phyloP scores from a whole-genome alignment of 208 protist species.

The Leishmania arabica region DNA sequence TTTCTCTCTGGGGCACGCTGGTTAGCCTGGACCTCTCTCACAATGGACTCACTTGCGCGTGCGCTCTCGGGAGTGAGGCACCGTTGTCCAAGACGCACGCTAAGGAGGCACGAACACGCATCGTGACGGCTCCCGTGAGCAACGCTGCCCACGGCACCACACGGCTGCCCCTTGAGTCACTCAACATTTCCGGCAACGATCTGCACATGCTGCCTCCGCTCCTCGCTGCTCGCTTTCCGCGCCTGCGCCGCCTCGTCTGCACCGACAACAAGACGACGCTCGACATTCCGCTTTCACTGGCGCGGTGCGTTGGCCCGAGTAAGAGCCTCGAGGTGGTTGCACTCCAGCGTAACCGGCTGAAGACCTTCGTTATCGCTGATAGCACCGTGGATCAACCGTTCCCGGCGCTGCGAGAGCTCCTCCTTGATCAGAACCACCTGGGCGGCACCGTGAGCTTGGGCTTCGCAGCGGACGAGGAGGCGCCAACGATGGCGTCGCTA shows the following conservation, averaged over 20 bases:
- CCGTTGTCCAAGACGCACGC: constrained; percentile 1
- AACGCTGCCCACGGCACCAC: neutral
- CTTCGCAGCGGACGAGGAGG: neutral
- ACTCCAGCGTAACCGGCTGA: constrained; percentile 19
- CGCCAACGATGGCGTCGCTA: constrained; percentile 23
- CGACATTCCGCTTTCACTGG: constrained; percentile 22
- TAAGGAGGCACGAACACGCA: neutral
- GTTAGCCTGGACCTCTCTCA: constrained; percentile 38
- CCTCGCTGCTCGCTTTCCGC: constrained; percentile 33
- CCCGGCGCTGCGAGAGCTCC: constrained; percentile 36
- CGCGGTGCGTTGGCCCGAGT: constrained; percentile 25
- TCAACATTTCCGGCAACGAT: constrained; percentile 42
- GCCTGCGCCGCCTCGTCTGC: constrained; percentile 39
- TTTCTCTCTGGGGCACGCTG: constrained; percentile 34
- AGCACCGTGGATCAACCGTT: constrained; percentile 12
- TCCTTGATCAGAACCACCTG: constrained; percentile 42
- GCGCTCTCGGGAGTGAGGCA: constrained; percentile 30
- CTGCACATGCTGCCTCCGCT: constrained; percentile 33
- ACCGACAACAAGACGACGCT: constrained; percentile 27
- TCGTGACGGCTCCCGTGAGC: neutral
- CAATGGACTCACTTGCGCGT: constrained; percentile 42
- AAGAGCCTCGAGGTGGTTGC: constrained; percentile 22
- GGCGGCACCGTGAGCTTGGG: constrained; percentile 31
- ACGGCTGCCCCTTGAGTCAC: constrained; percentile 33
- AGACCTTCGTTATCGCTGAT: constrained; percentile 26